Percentiles rank a stretch among this genome's conserved stretches.
These are phyloP conservation scores for Datisca glomerata DNA, from an alignment of 306 rosid species.

Conservation along the genomic window DNA sequence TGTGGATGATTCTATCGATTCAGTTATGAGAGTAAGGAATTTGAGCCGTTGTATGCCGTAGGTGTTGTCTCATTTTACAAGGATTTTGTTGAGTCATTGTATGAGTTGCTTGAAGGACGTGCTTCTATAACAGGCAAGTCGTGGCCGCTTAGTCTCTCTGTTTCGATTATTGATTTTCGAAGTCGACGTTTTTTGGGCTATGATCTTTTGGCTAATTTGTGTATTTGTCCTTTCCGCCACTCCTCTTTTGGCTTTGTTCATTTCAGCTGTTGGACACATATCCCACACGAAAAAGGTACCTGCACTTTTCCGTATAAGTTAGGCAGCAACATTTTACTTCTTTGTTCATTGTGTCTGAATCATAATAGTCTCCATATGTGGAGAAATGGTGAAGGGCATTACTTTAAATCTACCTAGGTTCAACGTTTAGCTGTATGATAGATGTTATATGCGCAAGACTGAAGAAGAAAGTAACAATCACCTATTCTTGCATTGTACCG, in stretches of 20 bases:
- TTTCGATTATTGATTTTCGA: conserved; percentile 4
- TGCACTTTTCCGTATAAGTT: no score
- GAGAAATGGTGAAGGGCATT: no score
- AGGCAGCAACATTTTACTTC: no score
- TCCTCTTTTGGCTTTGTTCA: neutral
- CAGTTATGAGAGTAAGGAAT: conserved; percentile 1
- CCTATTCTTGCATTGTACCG: no score
- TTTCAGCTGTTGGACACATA: conserved; percentile 64
- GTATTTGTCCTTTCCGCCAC: conserved; percentile 6
- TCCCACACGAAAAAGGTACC: conserved; percentile 65
- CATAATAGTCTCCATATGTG: no score
- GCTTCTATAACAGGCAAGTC: conserved; percentile 72
- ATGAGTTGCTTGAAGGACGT: conserved; percentile 61
- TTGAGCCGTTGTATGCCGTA: conserved; percentile 13
- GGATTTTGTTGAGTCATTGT: conserved; percentile 67
- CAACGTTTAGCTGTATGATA: no score
- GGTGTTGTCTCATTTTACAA: conserved; percentile 61
- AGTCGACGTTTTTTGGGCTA: conserved; percentile 3
- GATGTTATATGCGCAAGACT: no score
- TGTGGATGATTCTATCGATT: conserved; percentile 6
- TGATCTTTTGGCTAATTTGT: conserved; percentile 16
- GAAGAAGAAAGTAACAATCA: no score
- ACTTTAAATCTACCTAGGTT: no score
- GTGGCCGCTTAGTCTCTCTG: neutral
- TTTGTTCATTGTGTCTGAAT: no score